Conservation (phyloP, 2,329 filamentous ascomycete genomes). For the Fusarium staphyleae region DNA sequence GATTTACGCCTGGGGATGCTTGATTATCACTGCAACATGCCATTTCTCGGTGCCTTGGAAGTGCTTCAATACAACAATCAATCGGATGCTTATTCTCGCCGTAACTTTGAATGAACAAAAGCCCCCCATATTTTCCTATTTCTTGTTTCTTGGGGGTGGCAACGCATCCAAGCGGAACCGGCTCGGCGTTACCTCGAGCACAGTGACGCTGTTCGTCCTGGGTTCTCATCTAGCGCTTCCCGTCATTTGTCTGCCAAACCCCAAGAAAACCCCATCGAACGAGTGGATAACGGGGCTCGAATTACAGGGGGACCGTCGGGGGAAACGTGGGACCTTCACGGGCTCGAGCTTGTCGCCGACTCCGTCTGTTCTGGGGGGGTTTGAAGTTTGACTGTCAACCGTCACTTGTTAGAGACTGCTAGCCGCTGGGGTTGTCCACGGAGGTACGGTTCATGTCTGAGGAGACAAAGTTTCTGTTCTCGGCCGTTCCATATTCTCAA, state of each 20-base stretch:
- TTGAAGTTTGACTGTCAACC: constrained; percentile 25
- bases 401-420: constrained; percentile 6
- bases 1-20: constrained; percentile 21
- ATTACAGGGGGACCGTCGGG: constrained; percentile 3
- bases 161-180: constrained; percentile 13
- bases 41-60: constrained; percentile 13
- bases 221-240: constrained; percentile 25
- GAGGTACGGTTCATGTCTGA: not conserved
- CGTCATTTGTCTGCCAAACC: constrained; percentile 5
- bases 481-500: not conserved
- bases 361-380: constrained; percentile 20
- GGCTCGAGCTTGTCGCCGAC: constrained; percentile 30
- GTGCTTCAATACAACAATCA: constrained; percentile 20
- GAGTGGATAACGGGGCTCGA: constrained; percentile 11
- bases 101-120: not conserved
- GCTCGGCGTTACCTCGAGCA: constrained; percentile 30
- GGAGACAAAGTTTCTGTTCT: not conserved
- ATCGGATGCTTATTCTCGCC: constrained; percentile 1
- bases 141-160: constrained; percentile 12
- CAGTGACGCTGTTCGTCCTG: constrained; percentile 25
- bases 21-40: not conserved
- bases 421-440: no score
- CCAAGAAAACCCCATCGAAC: constrained; percentile 31
- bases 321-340: constrained; percentile 17
- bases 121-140: not conserved